Base-by-base conservation (phyloP, 257 asterid species). In the Buddleja alternifolia region DNA sequence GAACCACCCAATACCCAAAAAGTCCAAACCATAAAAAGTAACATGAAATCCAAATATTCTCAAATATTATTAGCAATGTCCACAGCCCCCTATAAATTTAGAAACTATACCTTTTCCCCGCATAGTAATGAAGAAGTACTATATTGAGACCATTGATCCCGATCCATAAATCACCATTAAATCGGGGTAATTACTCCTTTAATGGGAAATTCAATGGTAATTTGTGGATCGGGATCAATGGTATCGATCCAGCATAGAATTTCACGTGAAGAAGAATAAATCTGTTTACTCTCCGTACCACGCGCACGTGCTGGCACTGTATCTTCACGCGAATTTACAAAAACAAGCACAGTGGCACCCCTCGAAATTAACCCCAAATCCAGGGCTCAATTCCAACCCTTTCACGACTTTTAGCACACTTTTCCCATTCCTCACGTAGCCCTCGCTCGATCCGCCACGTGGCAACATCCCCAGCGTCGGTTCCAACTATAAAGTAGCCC, bases 231-330 rank as follows among this genome's bases (percentile, higher is more conserved):
- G n/a, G n/a, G n/a, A n/a, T n/a, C n/a, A n/a, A n/a, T n/a, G n/a
- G n/a, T n/a, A n/a, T n/a, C n/a, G n/a, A n/a, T n/a, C n/a, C n/a
- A n/a, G n/a, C n/a, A n/a, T n/a, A n/a, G n/a, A n/a, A n/a, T n/a
- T n/a, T n/a, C n/a, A n/a, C n/a, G n/a, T n/a, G n/a, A n/a, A n/a
- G 53, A 66, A 67, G n/a, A 45, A 0, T 20, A 62, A 60, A 53
- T 9, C 57, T 32, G 42, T 41, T 11, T 11, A 12, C 69, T 46
- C 65, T 60, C 41, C 69, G 68, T 57, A 65, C 65, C 70, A 59
- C 76, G 67, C 76, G 77, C 83, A 74, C 74, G 83, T 74, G 77
- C 74, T 63, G 4, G 19, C 1, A 72, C 78, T 77, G 66, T 72
- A 40, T 46, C 4, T 1, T 72, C 82, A 77, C 82, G 72, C 42